phyloP scores from a whole-genome alignment of 257 asterid species.

The Agastache rugosa region DNA sequence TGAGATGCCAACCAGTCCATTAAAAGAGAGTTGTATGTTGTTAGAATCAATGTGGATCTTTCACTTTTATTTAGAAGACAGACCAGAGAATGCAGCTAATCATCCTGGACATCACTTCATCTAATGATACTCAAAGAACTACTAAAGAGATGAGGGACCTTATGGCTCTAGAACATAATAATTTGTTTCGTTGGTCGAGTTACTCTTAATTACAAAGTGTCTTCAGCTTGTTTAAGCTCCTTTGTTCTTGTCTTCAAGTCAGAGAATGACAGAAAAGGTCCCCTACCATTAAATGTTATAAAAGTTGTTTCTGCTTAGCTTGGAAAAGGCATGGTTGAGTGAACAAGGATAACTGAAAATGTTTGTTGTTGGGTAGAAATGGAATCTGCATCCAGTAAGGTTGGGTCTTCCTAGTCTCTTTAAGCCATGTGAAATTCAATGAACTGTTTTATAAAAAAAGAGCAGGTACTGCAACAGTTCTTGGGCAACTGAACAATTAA shows the following conservation, averaged over 20 bases:
- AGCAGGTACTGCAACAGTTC: conserved; percentile 1
- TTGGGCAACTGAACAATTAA: neutral
- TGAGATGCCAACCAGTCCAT: conserved; percentile 9
- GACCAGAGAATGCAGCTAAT: neutral
- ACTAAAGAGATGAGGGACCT: neutral
- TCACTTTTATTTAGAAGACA: neutral
- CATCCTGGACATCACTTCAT: neutral
- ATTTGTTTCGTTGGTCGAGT: neutral
- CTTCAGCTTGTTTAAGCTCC: conserved; percentile 8
- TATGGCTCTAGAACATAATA: neutral
- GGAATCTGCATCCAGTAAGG: neutral
- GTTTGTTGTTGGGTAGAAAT: conserved; percentile 2
- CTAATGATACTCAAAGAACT: neutral
- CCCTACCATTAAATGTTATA: neutral
- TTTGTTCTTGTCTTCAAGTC: conserved; percentile 14
- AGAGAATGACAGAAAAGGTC: conserved; percentile 1
- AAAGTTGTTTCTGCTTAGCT: conserved; percentile 1
- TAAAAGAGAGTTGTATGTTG: neutral
- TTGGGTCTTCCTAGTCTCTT: conserved; percentile 9
- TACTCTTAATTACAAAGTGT: conserved; percentile 4
- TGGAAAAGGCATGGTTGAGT: neutral
- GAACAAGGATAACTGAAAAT: conserved; percentile 7
- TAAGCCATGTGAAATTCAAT: neutral
- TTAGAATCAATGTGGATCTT: neutral
- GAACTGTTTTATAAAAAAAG: neutral